Conservation (phyloP, 2,329 filamentous ascomycete species). For the Cadophora malorum region DNA sequence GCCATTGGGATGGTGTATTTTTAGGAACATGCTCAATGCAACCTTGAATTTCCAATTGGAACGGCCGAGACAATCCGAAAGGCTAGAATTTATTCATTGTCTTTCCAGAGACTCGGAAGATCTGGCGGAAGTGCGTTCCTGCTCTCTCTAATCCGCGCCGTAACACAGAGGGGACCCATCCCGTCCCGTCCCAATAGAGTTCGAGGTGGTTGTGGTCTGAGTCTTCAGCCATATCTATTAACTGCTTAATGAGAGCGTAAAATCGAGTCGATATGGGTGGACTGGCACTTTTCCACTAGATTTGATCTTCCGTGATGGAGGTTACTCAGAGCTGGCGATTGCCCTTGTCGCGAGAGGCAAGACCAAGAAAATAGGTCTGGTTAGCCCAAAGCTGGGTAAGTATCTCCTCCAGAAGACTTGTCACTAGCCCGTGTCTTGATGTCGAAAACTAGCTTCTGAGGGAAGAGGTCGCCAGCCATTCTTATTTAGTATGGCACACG, state of each 20-base stretch:
- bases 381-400: constrained; percentile 55
- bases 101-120: constrained; percentile 23
- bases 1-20: neutral
- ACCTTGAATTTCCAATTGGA: constrained; percentile 8
- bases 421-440: constrained; percentile 53
- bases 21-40: constrained; percentile 3
- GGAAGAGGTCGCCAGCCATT: constrained; percentile 46
- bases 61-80: neutral
- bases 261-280: constrained; percentile 29
- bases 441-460: constrained; percentile 41
- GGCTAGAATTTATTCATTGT: constrained; percentile 4
- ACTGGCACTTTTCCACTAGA: constrained; percentile 34
- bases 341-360: constrained; percentile 55
- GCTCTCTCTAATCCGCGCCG: constrained; percentile 33
- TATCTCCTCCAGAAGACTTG: constrained; percentile 44
- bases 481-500: constrained; percentile 45
- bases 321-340: constrained; percentile 45
- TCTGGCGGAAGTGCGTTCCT: constrained; percentile 38
- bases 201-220: constrained; percentile 29
- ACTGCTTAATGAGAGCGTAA: constrained; percentile 36
- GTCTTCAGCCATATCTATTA: constrained; percentile 36
- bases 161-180: constrained; percentile 33
- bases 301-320: constrained; percentile 27
- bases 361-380: constrained; percentile 58
- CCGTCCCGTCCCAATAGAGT: constrained; percentile 33